Percentiles rank a stretch among this genome's conserved stretches.
These are phyloP conservation scores for Medicago ruthenica DNA, from an alignment of 306 rosid genomes.

Conservation along the genomic window DNA sequence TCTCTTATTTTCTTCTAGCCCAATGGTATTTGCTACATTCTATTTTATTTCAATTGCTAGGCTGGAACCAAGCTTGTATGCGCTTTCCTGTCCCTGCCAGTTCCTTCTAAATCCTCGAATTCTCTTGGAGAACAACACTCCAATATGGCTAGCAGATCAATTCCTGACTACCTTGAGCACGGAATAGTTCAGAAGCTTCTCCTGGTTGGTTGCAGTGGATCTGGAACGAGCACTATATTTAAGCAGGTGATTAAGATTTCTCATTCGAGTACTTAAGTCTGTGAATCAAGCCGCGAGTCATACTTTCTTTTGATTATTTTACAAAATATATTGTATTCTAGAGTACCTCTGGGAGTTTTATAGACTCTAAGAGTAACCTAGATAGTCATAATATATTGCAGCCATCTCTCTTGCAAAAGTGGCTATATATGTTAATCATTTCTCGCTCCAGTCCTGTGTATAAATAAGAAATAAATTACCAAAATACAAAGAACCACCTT, in stretches of 20 bases:
- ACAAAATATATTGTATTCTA: neutral
- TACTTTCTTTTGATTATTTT: constrained; percentile 37
- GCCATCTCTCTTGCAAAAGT: constrained; percentile 31
- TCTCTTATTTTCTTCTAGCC: constrained; percentile 5
- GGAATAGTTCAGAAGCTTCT: constrained; percentile 91
- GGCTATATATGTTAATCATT: neutral
- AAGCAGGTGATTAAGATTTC: constrained; percentile 73
- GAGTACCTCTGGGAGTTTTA: constrained; percentile 33
- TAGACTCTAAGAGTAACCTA: constrained; percentile 26
- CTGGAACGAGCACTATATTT: constrained; percentile 97
- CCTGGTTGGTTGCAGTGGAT: constrained; percentile 90
- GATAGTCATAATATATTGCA: constrained; percentile 30
- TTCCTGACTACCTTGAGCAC: constrained; percentile 90
- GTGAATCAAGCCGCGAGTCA: constrained; percentile 12
- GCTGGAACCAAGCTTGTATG: constrained; percentile 98
- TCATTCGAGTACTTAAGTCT: constrained; percentile 16
- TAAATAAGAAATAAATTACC: neutral
- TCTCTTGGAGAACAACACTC: constrained; percentile 65
- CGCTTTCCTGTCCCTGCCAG: constrained; percentile 92
- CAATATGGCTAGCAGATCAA: constrained; percentile 59
- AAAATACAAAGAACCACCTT: neutral
- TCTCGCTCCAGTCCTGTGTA: neutral
- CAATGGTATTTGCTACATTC: constrained; percentile 16
- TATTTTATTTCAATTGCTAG: constrained; percentile 53
- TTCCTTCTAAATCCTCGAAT: constrained; percentile 81